Evolutionary conservation across 169 alveolate genomes (phyloP), one percentile per base, ranked within the genome.

Genomic region (Toxoplasma gondii): DNA sequence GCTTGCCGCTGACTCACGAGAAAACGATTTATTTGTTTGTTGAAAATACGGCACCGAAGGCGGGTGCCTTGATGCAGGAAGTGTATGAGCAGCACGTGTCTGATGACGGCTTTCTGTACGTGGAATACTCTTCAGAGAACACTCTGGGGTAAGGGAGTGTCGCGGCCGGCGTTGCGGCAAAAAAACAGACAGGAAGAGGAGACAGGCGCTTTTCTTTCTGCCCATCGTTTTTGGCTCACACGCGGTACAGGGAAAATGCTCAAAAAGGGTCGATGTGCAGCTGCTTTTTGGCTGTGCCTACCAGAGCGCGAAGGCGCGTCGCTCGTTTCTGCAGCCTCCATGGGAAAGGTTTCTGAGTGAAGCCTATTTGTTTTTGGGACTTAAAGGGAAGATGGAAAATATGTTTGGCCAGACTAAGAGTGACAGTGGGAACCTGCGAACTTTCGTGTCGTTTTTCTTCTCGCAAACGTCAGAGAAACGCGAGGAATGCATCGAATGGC

Each of bases 31-130:
- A 96, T 83, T 80, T 96, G 31, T 96, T 96, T 83, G 97, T 96
- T 27, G 94, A 96, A 45, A 96, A 96, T 91, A 96, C 96, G 17
- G 90, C 96, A 29, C 97, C 97, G 69, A 96, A 95, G 95, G 96
- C 98, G n/a, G 98, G 97, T 31, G 92, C 97, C 27, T 92, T 96
- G 54, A 96, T 96, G 95, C 95, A 94, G 86, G 98, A 97, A 92
- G 96, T 97, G 92, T 97, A 96, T 81, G 98, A 96, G 84, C 94
- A 95, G 90, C 95, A 97, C 94, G 97, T 94, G 93, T 94, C 97
- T 39, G 97, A 96, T 49, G 98, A 97, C 82, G 98, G 98, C 83
- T 97, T 97, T 86, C 96, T 97, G 86, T 97, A 97, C 96, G 94
- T 97, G 45, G 95, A 95, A 29, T 97, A 97, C 91, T 92, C 96